phyloP scores from a whole-genome alignment of 78 protist species.

The Parvularia atlantis region DNA sequence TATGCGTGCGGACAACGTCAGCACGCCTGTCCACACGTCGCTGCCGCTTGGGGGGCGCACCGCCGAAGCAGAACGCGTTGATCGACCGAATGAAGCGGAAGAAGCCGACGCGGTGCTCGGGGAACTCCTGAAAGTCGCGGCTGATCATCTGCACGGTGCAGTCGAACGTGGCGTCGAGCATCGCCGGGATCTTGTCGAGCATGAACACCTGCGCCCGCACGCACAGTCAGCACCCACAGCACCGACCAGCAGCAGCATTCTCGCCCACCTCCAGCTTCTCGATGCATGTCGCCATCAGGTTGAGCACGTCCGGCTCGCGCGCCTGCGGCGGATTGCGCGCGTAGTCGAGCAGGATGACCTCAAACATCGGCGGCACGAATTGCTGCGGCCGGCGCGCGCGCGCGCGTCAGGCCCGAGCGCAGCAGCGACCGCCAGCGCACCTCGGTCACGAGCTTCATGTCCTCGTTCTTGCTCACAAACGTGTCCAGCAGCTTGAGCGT shows the following conservation, averaged over 20 bases:
- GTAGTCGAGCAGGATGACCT: conserved; percentile 20
- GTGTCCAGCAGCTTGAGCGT: conserved; percentile 9
- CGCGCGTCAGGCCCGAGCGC: not conserved
- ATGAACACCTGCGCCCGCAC: not conserved
- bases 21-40: not conserved
- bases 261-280: not conserved
- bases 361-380: too few relatives aligned
- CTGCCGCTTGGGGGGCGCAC: too few relatives aligned
- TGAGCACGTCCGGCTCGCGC: conserved; percentile 33
- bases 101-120: conserved; percentile 70
- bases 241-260: not conserved
- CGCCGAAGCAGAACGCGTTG: conserved; percentile 51
- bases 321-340: conserved; percentile 9
- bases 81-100: conserved; percentile 59
- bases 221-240: not conserved
- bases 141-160: conserved; percentile 74
- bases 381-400: too few relatives aligned
- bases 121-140: conserved; percentile 61
- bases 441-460: conserved; percentile 2
- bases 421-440: conserved; percentile 18
- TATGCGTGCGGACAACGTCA: not conserved
- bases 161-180: conserved; percentile 60
- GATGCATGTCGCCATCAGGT: not conserved
- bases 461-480: conserved; percentile 13
- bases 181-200: conserved; percentile 8